A percentile compares a stretch with the other conserved stretches of the same genome.
These are phyloP conservation scores for Centrapalus pauciflorus DNA, from an alignment of 129 eudicot species.

Conservation along the genomic window DNA sequence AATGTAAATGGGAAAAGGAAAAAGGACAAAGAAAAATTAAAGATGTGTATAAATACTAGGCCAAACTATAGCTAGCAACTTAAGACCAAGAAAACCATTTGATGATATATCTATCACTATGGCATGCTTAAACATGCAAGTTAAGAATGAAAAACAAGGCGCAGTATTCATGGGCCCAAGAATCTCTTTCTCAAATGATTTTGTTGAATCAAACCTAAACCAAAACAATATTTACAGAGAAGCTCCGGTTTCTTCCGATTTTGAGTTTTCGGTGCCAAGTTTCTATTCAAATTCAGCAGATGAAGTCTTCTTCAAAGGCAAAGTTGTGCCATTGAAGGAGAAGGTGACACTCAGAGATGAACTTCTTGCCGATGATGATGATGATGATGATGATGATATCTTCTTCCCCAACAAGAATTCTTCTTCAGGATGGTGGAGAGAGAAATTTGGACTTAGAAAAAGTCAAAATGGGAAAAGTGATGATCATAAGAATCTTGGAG, in stretches of 20 bases:
- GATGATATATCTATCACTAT: conserved; percentile 25
- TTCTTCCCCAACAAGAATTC: conserved; percentile 26
- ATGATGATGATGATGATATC: conserved; percentile 9
- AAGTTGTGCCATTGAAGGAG: conserved; percentile 59
- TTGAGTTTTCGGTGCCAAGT: conserved; percentile 64
- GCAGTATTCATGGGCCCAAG: conserved; percentile 70
- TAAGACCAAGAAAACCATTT: conserved; percentile 4
- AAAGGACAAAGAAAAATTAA: background rate
- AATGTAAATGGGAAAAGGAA: background rate
- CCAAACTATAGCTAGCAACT: conserved; percentile 16
- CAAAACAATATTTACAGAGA: conserved; percentile 39
- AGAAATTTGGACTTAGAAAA: conserved; percentile 57
- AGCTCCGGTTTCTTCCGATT: conserved; percentile 86
- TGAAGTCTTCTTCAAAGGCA: conserved; percentile 61
- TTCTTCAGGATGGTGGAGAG: conserved; percentile 62
- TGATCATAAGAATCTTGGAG: conserved; percentile 36
- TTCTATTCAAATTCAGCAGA: conserved; percentile 60
- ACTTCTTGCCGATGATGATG: conserved; percentile 45
- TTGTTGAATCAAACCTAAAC: conserved; percentile 53
- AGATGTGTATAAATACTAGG: conserved; percentile 31
- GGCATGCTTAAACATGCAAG: conserved; percentile 86
- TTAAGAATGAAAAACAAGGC: conserved; percentile 58
- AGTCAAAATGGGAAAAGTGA: conserved; percentile 43
- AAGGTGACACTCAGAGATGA: conserved; percentile 71
- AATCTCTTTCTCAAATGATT: conserved; percentile 95